A percentile compares a stretch with the other conserved stretches of the same genome.
Evolutionary conservation across 2,329 filamentous ascomycete species (phyloP).

Genomic region (Penicillium vulpinum): DNA sequence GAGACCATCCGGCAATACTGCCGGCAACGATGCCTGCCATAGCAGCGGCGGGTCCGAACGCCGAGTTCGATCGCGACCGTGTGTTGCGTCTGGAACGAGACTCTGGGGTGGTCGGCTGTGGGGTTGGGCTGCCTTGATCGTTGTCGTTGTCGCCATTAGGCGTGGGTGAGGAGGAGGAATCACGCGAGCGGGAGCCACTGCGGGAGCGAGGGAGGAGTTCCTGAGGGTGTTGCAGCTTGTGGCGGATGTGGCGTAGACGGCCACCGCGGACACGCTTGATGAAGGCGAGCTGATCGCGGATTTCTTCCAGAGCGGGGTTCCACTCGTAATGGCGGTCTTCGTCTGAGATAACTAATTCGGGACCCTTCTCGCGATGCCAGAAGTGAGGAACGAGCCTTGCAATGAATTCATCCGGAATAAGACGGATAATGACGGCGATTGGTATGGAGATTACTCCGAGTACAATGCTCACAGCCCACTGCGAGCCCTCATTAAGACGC

Average conservation of each 20-base stretch:
- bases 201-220: slow-evolving; percentile 47
- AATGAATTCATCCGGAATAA: slow-evolving; percentile 61
- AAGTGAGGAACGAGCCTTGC: slow-evolving; percentile 43
- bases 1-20: slow-evolving; percentile 65
- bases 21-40: slow-evolving; percentile 68
- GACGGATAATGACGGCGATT: slow-evolving; percentile 60
- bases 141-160: slow-evolving; percentile 56
- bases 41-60: slow-evolving; percentile 61
- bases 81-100: slow-evolving; percentile 50
- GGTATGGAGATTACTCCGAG: slow-evolving; percentile 68
- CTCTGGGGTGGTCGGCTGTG: slow-evolving; percentile 56
- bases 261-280: slow-evolving; percentile 65
- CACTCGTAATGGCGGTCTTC: slow-evolving; percentile 53
- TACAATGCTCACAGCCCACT: slow-evolving; percentile 71
- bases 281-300: slow-evolving; percentile 64
- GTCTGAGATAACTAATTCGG: slow-evolving; percentile 48
- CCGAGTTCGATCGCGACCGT: slow-evolving; percentile 60
- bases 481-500: slow-evolving; percentile 58
- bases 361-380: slow-evolving; percentile 40
- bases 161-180: slow-evolving; percentile 54
- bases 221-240: slow-evolving; percentile 61
- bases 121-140: slow-evolving; percentile 43
- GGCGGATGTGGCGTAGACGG: slow-evolving; percentile 60
- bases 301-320: slow-evolving; percentile 63
- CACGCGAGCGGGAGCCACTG: slow-evolving; percentile 43